Evolutionary conservation across 805 yeast genomes (phyloP).

Genomic region (Teunomyces funiuensis): DNA sequence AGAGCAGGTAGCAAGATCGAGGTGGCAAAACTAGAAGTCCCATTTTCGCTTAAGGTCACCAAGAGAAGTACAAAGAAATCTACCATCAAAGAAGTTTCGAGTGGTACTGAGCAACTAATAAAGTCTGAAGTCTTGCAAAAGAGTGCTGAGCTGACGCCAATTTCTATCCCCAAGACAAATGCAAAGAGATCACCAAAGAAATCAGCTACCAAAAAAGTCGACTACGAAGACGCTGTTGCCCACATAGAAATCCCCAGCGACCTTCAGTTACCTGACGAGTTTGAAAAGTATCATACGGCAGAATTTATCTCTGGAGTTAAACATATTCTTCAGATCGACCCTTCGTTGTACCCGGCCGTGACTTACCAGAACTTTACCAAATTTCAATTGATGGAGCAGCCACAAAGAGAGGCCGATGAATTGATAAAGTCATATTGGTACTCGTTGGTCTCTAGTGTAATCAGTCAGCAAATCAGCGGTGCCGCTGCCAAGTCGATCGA

Average conservation of each 20-base stretch:
- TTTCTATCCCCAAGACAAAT: not conserved
- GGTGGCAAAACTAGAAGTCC: constrained; percentile 3
- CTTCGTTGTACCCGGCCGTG: constrained; percentile 33
- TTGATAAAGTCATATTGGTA: constrained; percentile 36
- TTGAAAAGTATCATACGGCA: constrained; percentile 29
- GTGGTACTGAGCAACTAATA: not conserved
- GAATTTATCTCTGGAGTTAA: constrained; percentile 34
- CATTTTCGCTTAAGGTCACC: not conserved
- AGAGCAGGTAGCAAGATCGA: not conserved
- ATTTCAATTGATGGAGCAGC: constrained; percentile 13
- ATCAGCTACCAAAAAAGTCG: constrained; percentile 2
- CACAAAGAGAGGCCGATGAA: constrained; percentile 12
- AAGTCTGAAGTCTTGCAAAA: not conserved
- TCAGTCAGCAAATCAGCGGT: constrained; percentile 78
- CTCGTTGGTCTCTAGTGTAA: constrained; percentile 42
- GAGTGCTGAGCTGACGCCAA: not conserved
- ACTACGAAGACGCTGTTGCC: constrained; percentile 11
- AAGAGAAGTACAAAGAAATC: not conserved
- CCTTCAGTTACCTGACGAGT: constrained; percentile 23
- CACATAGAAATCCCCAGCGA: constrained; percentile 10
- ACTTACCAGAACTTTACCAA: constrained; percentile 28
- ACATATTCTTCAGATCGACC: constrained; percentile 31
- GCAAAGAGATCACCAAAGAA: constrained; percentile 3
- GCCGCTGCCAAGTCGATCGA: constrained; percentile 73
- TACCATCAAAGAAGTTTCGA: not conserved